A percentile compares a stretch with the other conserved stretches of the same genome.
These are phyloP conservation scores for Alopecurus myosuroides DNA, from an alignment of 176 grass and related monocot species.

Conservation along the genomic window DNA sequence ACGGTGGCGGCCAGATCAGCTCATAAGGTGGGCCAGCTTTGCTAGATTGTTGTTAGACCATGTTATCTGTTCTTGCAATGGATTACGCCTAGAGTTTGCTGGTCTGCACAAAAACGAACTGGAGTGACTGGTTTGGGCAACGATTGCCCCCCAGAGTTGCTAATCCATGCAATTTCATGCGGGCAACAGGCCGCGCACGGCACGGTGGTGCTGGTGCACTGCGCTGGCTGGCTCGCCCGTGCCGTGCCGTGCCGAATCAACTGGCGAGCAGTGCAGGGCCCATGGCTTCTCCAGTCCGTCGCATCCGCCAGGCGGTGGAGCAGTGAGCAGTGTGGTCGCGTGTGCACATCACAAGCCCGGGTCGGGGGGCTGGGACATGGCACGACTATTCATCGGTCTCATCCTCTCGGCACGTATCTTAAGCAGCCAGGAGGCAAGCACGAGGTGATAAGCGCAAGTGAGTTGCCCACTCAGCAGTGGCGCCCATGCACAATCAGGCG, in stretches of 20 bases:
- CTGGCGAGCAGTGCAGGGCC: neutral
- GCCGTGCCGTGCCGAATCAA: neutral
- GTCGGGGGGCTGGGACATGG: neutral
- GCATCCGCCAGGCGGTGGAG: neutral
- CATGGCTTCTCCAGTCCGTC: neutral
- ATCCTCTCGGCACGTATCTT: no score
- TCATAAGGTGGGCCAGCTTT: no score
- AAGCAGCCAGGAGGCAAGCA: neutral
- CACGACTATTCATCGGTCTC: no score
- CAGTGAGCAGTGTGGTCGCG: neutral
- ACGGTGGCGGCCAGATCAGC: no score
- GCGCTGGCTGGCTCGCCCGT: neutral
- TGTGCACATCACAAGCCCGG: neutral
- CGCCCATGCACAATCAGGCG: neutral
- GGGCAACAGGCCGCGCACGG: neutral
- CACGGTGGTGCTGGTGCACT: neutral
- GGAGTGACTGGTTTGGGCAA: no score
- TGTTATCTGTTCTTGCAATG: no score
- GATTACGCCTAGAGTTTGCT: no score
- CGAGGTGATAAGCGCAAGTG: neutral
- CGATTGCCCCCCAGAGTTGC: no score
- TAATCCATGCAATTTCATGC: no score
- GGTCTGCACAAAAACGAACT: no score
- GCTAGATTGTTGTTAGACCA: no score
- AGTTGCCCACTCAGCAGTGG: neutral